Conservation (phyloP, 2,329 filamentous ascomycete genomes). For the Pseudonectria buxi region DNA sequence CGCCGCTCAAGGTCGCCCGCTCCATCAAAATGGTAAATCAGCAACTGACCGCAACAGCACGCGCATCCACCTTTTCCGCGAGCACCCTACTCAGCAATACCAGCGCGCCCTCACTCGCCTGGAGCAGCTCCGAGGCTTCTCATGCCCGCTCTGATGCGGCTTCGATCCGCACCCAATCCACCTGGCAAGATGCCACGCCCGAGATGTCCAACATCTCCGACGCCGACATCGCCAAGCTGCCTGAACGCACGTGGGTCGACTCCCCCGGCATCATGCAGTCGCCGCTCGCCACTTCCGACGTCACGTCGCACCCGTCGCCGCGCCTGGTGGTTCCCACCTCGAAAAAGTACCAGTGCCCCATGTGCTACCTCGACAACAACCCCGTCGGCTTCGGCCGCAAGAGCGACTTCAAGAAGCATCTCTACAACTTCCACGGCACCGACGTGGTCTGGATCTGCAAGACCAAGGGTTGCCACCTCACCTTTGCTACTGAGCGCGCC, state of each 20-base stretch:
- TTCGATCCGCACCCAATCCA: constrained; percentile 33
- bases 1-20: background rate
- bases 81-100: constrained; percentile 34
- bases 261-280: constrained; percentile 32
- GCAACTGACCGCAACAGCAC: constrained; percentile 23
- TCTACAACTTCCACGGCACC: constrained; percentile 40
- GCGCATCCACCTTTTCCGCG: constrained; percentile 33
- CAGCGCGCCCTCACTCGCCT: constrained; percentile 35
- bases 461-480: constrained; percentile 34
- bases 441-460: constrained; percentile 38
- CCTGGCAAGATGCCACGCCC: constrained; percentile 29
- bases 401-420: constrained; percentile 42
- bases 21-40: constrained; percentile 5
- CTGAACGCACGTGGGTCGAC: constrained; percentile 34
- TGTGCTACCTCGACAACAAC: constrained; percentile 40
- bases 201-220: constrained; percentile 30
- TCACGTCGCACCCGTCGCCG: constrained; percentile 31
- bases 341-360: constrained; percentile 39
- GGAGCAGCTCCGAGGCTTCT: constrained; percentile 36
- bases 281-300: constrained; percentile 25
- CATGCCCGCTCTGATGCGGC: constrained; percentile 33
- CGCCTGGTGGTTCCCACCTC: constrained; percentile 31
- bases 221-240: constrained; percentile 26
- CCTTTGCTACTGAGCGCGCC: constrained; percentile 39
- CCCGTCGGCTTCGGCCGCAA: constrained; percentile 40